Evolutionary conservation across 129 eudicot species (phyloP).

Genomic region (Saussurea involucrata): DNA sequence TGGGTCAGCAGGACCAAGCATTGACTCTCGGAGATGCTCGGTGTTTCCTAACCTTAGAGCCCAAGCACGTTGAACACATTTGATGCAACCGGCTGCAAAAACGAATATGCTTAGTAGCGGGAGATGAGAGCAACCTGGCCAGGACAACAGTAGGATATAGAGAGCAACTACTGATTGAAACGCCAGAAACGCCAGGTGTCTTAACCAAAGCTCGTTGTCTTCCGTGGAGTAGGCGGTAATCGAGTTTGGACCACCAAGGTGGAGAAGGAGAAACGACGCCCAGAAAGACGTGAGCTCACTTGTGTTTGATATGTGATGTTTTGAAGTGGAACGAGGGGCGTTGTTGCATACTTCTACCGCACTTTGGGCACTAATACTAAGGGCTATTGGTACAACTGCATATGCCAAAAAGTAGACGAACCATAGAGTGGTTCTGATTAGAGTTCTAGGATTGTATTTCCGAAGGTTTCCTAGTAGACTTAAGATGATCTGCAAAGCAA

Average conservation of each 20-base stretch:
- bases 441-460: slow-evolving; percentile 11
- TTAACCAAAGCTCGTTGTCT: slow-evolving; percentile 49
- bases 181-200: slow-evolving; percentile 24
- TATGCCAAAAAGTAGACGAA: slow-evolving; percentile 38
- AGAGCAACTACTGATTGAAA: neutral
- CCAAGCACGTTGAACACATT: neutral
- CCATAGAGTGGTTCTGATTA: slow-evolving; percentile 34
- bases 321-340: neutral
- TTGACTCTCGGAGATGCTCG: slow-evolving; percentile 28
- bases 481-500: slow-evolving; percentile 26
- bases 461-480: slow-evolving; percentile 28
- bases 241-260: slow-evolving; percentile 46
- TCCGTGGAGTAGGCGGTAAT: slow-evolving; percentile 47
- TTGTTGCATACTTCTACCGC: neutral
- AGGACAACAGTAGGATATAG: slow-evolving; percentile 14
- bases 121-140: slow-evolving; percentile 22
- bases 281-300: slow-evolving; percentile 43
- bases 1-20: slow-evolving; percentile 33
- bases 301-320: neutral
- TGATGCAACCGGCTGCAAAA: slow-evolving; percentile 4
- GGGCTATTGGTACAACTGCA: slow-evolving; percentile 28
- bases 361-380: slow-evolving; percentile 27
- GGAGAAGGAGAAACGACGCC: slow-evolving; percentile 54
- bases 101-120: slow-evolving; percentile 15
- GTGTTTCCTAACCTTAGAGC: slow-evolving; percentile 23